Base-by-base conservation (phyloP, 768 basidiomycete species). In the Pleurotus salmoneostramineus region DNA sequence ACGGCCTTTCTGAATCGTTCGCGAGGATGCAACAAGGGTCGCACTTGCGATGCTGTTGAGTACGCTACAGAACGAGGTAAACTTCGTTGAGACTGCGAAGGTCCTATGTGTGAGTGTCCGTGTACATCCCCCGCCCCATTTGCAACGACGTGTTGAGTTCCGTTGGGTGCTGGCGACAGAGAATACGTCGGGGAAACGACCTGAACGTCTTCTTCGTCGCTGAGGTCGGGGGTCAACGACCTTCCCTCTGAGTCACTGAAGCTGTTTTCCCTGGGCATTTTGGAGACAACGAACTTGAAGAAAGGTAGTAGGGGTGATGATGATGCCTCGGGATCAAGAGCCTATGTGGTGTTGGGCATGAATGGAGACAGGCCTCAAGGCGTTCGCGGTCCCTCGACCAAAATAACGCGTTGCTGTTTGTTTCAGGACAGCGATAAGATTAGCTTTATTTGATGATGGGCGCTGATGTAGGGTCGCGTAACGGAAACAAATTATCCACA, bases 181-280 rank as follows among this genome's bases (percentile, higher is more conserved):
- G 52, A 58, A 57, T 6, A 45, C 31, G 35, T 52, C 50, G 46
- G 42, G 40, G 57, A 32, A 5, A 27, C 35, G 12, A 37, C 31
- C 35, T 45, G 50, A 61, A 59, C 54, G 48, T 57, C 3, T 40
- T 49, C 62, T 21, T 74, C 75, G 4, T 83, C 84, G 50, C 81
- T 80, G 15, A 79, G 67, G 68, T 87, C 84, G n/a, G 85, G 83
- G 4, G 85, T 87, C 54, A 88, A 71, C 6, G 85, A 87, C 31
- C 84, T 78, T 21, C 83, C 83, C 33, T 84, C 84, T 36, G 83
- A 83, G 68, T 88, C 86, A 62, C 75, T 77, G 71, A 86, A 79
- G 69, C 84, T 86, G 71, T 87, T 86, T 65, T 85, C 83, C 56
- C 85, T 77, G 47, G 85, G 82, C 85, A 87, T 85, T n/a, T 42